Evolutionary conservation across 2,329 filamentous ascomycete genomes (phyloP).

Genomic region (Xylariaceae sp.): DNA sequence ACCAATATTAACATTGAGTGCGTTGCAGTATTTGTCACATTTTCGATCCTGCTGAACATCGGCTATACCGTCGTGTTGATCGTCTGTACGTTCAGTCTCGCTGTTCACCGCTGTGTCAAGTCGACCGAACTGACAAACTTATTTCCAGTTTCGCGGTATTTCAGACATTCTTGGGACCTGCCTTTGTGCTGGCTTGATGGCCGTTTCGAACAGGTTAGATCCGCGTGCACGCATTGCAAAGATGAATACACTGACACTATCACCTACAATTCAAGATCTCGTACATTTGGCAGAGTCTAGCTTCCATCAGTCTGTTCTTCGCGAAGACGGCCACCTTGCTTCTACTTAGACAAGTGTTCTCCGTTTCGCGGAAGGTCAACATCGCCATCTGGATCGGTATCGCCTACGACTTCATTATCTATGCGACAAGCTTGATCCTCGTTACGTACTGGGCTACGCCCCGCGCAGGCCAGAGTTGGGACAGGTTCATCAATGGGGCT

Average conservation of each 20-base stretch:
- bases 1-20: not conserved
- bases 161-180: slow-evolving; percentile 8
- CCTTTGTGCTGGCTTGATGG: slow-evolving; percentile 8
- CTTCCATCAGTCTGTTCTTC: slow-evolving; percentile 9
- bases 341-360: slow-evolving; percentile 10
- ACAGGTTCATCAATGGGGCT: not conserved
- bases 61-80: slow-evolving; percentile 4
- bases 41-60: slow-evolving; percentile 5
- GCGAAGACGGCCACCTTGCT: slow-evolving; percentile 13
- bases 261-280: slow-evolving; percentile 1
- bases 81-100: not conserved
- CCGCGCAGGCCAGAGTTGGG: slow-evolving; percentile 8
- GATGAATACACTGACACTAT: slow-evolving; percentile 3
- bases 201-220: slow-evolving; percentile 5
- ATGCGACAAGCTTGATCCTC: slow-evolving; percentile 5
- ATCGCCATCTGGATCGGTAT: slow-evolving; percentile 15
- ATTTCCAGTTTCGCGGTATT: slow-evolving; percentile 1
- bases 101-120: not conserved
- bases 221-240: not conserved
- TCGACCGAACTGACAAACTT: not conserved
- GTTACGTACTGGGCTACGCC: slow-evolving; percentile 5
- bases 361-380: slow-evolving; percentile 1
- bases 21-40: slow-evolving; percentile 5
- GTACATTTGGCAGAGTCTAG: slow-evolving; percentile 6
- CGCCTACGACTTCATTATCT: slow-evolving; percentile 3